A percentile compares a stretch with the other conserved stretches of the same genome.
Evolutionary conservation across 306 rosid species (phyloP).

Genomic region (Cicer judaicum): DNA sequence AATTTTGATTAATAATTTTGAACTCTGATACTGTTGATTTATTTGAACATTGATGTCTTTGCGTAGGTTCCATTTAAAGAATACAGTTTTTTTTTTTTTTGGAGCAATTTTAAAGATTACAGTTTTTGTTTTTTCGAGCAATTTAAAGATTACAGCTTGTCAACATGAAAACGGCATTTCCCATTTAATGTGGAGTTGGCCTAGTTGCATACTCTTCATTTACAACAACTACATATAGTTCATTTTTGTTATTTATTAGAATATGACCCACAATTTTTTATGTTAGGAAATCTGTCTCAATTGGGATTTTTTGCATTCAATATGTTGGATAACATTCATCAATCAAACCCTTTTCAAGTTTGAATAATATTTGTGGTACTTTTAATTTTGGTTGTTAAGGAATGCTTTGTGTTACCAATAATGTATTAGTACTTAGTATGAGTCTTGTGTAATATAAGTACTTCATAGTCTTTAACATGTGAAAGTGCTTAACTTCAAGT

Average conservation of each 20-base stretch:
- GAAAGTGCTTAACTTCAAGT: background rate
- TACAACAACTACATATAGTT: background rate
- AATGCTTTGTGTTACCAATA: conserved; percentile 17
- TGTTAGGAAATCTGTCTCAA: conserved; percentile 46
- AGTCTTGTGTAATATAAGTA: background rate
- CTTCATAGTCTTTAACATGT: background rate
- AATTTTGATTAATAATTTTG: no score
- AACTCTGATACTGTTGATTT: no score
- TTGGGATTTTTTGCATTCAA: conserved; percentile 43
- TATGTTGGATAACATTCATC: conserved; percentile 39
- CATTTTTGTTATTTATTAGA: conserved; percentile 34
- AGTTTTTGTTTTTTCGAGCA: no score
- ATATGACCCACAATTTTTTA: conserved; percentile 49
- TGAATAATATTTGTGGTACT: background rate
- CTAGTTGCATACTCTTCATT: conserved; percentile 1
- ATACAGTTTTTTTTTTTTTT: no score
- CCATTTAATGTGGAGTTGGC: conserved; percentile 41
- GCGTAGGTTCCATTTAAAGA: no score
- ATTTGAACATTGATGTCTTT: no score
- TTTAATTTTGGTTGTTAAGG: conserved; percentile 35
- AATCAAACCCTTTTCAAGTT: conserved; percentile 15
- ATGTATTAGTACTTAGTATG: background rate
- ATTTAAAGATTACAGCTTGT: conserved; percentile 44
- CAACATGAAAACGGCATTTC: conserved; percentile 34
- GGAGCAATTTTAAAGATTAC: no score